Percentiles rank a stretch among this genome's conserved stretches.
Evolutionary conservation across 1,284 basidiomycete species (phyloP).

Genomic region (Ganoderma sinense): DNA sequence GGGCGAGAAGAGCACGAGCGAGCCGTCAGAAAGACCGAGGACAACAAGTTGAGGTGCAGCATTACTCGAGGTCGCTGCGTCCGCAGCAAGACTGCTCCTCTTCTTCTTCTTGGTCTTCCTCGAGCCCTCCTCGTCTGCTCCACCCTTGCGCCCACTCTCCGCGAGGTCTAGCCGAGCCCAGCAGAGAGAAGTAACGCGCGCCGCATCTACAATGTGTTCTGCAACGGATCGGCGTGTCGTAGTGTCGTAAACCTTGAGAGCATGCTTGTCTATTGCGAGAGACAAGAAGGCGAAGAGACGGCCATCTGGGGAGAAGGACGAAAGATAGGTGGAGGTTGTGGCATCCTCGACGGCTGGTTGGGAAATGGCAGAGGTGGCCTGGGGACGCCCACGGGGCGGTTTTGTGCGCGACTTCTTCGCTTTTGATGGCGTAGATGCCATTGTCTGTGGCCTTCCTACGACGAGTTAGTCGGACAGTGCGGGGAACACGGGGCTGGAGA

Average conservation of each 20-base stretch:
- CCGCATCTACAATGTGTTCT: constrained; percentile 64
- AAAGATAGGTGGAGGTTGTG: constrained; percentile 53
- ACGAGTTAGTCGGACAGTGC: background rate
- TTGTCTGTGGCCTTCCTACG: constrained; percentile 24
- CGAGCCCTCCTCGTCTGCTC: constrained; percentile 32
- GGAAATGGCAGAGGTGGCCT: constrained; percentile 64
- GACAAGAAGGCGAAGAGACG: constrained; percentile 71
- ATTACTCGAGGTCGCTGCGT: constrained; percentile 22
- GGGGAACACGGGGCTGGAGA: background rate
- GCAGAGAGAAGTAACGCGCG: constrained; percentile 59
- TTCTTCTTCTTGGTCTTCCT: constrained; percentile 50
- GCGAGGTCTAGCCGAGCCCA: constrained; percentile 55
- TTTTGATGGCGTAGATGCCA: constrained; percentile 50
- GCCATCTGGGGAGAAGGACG: constrained; percentile 69
- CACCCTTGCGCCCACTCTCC: constrained; percentile 29
- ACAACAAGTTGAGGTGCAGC: constrained; percentile 51
- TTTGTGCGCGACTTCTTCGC: constrained; percentile 62
- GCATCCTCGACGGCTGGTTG: constrained; percentile 63
- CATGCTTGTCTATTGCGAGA: constrained; percentile 77
- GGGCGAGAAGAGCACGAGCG: constrained; percentile 63
- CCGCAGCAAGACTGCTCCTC: constrained; percentile 44
- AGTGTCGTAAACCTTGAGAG: constrained; percentile 72
- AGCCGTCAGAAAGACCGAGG: constrained; percentile 66
- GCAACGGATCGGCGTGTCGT: constrained; percentile 60
- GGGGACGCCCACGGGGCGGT: constrained; percentile 58